Evolutionary conservation across 164 flowering plant species (phyloP).

Genomic region (Taxillus chinensis): DNA sequence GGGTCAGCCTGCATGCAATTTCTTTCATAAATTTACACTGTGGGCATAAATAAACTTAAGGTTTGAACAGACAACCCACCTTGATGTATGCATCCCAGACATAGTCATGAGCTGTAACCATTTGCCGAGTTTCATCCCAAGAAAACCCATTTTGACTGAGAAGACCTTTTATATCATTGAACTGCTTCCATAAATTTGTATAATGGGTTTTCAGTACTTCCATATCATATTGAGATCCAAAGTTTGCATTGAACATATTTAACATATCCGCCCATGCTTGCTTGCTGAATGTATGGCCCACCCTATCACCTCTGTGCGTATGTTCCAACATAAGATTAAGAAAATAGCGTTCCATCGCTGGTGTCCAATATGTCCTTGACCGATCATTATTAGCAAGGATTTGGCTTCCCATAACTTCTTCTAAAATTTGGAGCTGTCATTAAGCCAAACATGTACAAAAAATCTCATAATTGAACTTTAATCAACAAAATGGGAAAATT

Average conservation of each 20-base stretch:
- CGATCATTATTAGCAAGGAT: conserved; percentile 23
- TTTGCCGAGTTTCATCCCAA: conserved; percentile 49
- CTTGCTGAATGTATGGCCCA: conserved; percentile 48
- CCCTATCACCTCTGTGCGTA: conserved; percentile 36
- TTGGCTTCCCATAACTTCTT: conserved; percentile 29
- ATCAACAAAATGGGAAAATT: too few species aligned
- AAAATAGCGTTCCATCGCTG: conserved; percentile 54
- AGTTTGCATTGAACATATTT: conserved; percentile 34
- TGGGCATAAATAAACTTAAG: background rate
- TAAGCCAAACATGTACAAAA: background rate
- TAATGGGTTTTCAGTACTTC: conserved; percentile 51
- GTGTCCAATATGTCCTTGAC: conserved; percentile 52
- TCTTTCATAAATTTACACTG: background rate
- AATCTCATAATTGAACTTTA: background rate
- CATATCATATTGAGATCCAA: conserved; percentile 51
- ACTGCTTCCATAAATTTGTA: conserved; percentile 50
- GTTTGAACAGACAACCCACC: conserved; percentile 17
- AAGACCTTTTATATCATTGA: conserved; percentile 40
- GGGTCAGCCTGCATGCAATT: conserved; percentile 34
- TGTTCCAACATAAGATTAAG: conserved; percentile 59
- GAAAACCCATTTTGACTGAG: conserved; percentile 45
- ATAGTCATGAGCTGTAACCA: conserved; percentile 45
- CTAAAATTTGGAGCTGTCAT: background rate
- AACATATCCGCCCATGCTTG: conserved; percentile 63
- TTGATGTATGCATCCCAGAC: conserved; percentile 43